These are phyloP conservation scores for Botrytis byssoidea DNA, from an alignment of 2,329 filamentous ascomycete genomes.

Conservation along the genomic window DNA sequence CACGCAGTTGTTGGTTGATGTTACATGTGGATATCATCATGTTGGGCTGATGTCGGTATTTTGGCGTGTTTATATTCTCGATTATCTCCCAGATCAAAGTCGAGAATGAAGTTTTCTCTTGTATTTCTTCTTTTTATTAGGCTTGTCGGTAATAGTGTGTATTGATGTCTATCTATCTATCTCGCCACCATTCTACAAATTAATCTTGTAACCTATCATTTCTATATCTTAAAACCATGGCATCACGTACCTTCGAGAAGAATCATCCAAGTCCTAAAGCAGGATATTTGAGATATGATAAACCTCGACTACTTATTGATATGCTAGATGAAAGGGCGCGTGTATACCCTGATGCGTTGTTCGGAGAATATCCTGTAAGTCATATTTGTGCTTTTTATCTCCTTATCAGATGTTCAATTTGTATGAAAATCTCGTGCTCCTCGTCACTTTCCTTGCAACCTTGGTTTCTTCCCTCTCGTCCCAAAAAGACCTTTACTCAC, in stretches of 20 bases:
- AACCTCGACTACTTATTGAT: neutral
- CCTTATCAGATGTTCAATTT: neutral
- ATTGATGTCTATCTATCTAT: neutral
- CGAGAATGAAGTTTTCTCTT: neutral
- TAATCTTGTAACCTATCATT: neutral
- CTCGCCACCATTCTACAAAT: neutral
- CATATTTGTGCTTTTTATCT: neutral
- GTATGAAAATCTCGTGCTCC: neutral
- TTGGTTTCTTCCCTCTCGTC: neutral
- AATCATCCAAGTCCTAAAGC: neutral
- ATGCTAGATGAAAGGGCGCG: slow-evolving; percentile 1
- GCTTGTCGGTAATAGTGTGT: neutral
- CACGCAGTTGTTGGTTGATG: neutral
- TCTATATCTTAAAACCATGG: neutral
- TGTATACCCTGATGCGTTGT: neutral
- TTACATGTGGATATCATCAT: neutral
- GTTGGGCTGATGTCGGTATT: neutral
- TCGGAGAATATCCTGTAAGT: slow-evolving; percentile 1
- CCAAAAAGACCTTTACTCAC: neutral
- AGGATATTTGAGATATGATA: neutral
- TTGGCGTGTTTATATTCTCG: neutral
- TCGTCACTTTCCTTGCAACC: neutral
- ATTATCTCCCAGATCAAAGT: neutral
- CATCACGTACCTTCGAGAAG: neutral
- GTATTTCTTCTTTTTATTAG: neutral